These are phyloP conservation scores for Hygrophorus russula DNA, from an alignment of 768 basidiomycete species.

Conservation along the genomic window DNA sequence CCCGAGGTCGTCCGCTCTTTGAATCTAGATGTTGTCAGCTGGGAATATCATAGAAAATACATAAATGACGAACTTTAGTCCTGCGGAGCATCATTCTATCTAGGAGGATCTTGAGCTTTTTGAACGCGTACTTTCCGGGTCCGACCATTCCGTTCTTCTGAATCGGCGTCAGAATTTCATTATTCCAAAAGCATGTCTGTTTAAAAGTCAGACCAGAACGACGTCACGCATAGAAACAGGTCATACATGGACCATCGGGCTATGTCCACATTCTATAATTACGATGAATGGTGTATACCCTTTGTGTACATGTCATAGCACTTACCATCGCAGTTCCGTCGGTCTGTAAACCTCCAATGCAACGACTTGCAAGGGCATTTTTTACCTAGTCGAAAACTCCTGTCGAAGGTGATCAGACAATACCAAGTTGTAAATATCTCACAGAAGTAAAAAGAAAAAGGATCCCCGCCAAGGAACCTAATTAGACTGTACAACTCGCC, in stretches of 20 bases:
- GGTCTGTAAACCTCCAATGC: slow-evolving; percentile 89
- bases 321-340: slow-evolving; percentile 71
- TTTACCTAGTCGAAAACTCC: slow-evolving; percentile 47
- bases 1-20: slow-evolving; percentile 93
- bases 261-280: slow-evolving; percentile 64
- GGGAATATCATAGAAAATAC: neutral
- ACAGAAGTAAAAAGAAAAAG: slow-evolving; percentile 90
- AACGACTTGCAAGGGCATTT: slow-evolving; percentile 87
- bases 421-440: slow-evolving; percentile 16
- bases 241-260: slow-evolving; percentile 71
- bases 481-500: slow-evolving; percentile 95
- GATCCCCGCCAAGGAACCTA: slow-evolving; percentile 86
- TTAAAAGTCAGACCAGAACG: neutral
- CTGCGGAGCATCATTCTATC: slow-evolving; percentile 94
- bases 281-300: neutral
- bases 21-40: slow-evolving; percentile 38
- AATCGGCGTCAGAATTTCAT: slow-evolving; percentile 92
- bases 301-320: slow-evolving; percentile 5
- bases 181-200: slow-evolving; percentile 94
- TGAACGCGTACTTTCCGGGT: slow-evolving; percentile 75
- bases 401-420: neutral
- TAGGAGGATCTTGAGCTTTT: slow-evolving; percentile 80
- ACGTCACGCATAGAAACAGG: slow-evolving; percentile 7
- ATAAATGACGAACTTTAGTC: slow-evolving; percentile 47
- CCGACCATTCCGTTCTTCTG: slow-evolving; percentile 81